Conservation (phyloP, 139 green algal species). For the Diplosphaera chodatii region DNA sequence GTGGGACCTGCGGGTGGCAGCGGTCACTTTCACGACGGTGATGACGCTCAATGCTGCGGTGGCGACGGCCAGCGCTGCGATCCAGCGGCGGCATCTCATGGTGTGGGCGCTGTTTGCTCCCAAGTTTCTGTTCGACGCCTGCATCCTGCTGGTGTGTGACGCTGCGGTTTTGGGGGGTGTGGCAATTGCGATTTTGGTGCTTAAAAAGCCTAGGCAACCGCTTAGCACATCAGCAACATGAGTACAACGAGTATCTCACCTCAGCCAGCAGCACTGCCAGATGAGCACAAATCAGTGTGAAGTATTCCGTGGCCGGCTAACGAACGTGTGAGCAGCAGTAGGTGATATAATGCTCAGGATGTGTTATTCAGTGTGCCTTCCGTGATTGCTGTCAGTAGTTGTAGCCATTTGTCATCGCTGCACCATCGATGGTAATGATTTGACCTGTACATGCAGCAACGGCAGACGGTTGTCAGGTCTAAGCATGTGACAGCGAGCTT, state of each 20-base stretch:
- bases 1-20: background rate
- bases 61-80: conserved; percentile 37
- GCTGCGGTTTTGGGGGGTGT: conserved; percentile 14
- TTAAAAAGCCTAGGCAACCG: no score
- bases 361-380: no score
- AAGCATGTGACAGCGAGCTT: no score
- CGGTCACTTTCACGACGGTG: background rate
- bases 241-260: no score
- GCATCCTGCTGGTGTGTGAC: conserved; percentile 35
- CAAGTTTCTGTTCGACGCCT: conserved; percentile 83
- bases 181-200: no score
- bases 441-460: conserved; percentile 38
- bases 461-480: no score
- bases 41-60: conserved; percentile 10
- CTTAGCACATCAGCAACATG: no score
- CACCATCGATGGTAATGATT: background rate
- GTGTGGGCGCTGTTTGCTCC: conserved; percentile 86
- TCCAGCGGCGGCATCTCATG: conserved; percentile 80
- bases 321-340: no score
- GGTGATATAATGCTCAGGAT: no score
- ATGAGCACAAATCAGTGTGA: no score
- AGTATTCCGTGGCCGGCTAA: no score
- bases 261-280: no score
- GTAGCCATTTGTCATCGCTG: background rate
- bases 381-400: background rate